phyloP scores from a whole-genome alignment of 2,329 filamentous ascomycete species.

The Colletotrichum cereale region DNA sequence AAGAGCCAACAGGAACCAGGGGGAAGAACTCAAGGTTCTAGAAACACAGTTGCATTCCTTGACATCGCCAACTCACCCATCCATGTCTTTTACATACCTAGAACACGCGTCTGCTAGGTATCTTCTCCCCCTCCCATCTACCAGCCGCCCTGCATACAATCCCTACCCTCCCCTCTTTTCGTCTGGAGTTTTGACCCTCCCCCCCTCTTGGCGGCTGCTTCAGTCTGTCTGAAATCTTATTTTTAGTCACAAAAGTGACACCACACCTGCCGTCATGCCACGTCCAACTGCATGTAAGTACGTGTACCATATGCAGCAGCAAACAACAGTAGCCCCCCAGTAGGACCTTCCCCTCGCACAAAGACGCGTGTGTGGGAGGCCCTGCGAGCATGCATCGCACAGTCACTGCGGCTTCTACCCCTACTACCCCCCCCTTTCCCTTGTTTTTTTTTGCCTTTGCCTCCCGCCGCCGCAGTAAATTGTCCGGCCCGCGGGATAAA shows the following conservation, averaged over 20 bases:
- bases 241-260: constrained; percentile 22
- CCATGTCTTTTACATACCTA: neutral
- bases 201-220: neutral
- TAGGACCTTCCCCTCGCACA: neutral
- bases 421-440: neutral
- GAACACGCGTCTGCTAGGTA: neutral
- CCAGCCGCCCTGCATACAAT: neutral
- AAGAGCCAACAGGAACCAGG: neutral
- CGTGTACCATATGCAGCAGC: neutral
- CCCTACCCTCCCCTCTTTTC: constrained; percentile 3
- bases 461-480: neutral
- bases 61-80: neutral
- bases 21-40: constrained; percentile 7
- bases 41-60: constrained; percentile 18
- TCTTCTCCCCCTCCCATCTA: neutral
- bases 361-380: neutral
- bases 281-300: neutral
- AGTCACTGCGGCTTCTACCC: neutral
- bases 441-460: neutral
- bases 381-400: constrained; percentile 1
- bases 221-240: constrained; percentile 27
- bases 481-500: constrained; percentile 12
- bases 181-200: constrained; percentile 24
- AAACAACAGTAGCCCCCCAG: neutral
- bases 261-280: neutral